These are phyloP conservation scores for Theobroma grandiflorum DNA, from an alignment of 441 rosid species.

Conservation along the genomic window DNA sequence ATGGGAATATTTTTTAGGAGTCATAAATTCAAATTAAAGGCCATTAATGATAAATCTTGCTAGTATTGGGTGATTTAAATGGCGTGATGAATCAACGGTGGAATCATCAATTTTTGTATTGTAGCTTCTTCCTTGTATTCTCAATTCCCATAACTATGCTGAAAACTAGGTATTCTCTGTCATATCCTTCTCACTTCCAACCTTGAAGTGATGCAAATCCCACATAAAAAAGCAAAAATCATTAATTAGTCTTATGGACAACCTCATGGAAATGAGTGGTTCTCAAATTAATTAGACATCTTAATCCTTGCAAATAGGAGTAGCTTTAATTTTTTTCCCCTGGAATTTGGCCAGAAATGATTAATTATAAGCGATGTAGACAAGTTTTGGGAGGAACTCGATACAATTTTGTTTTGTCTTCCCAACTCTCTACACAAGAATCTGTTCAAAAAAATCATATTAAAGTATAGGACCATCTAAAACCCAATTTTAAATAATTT, in stretches of 20 bases:
- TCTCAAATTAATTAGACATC: not conserved
- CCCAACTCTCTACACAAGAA: not conserved
- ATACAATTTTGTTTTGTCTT: not conserved
- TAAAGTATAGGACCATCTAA: not conserved
- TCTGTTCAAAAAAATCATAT: not conserved
- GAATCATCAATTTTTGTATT: too few relatives aligned
- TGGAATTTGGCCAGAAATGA: too few relatives aligned
- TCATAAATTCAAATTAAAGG: not conserved
- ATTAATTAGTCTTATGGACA: not conserved
- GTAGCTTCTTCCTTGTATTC: too few relatives aligned
- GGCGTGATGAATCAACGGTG: not conserved
- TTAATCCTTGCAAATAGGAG: not conserved
- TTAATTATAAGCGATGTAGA: too few relatives aligned
- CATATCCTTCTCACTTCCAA: constrained; percentile 8
- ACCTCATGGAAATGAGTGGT: not conserved
- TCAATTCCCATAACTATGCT: not conserved
- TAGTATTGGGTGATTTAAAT: not conserved
- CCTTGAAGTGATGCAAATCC: constrained; percentile 12
- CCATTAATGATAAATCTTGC: not conserved
- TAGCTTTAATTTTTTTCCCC: not conserved
- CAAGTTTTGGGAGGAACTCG: constrained; percentile 2
- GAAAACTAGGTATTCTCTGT: constrained; percentile 2
- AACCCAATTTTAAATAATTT: not conserved
- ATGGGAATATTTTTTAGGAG: not conserved
- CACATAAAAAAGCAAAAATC: not conserved